Conservation (phyloP, 2,329 filamentous ascomycete species). For the Ceratocystis albifundus region DNA sequence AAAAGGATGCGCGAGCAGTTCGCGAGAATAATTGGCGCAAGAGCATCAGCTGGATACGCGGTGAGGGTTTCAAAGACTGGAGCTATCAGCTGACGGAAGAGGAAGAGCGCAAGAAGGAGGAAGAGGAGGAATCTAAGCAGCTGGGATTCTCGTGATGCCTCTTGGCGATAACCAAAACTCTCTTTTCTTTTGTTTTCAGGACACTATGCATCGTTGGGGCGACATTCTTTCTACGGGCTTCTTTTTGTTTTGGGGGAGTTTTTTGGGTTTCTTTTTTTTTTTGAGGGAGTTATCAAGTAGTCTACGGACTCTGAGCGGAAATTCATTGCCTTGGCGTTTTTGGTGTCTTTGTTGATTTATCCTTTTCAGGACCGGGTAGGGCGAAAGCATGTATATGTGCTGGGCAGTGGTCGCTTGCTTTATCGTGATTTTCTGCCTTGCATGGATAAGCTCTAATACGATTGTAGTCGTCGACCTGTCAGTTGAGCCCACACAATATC, state of each 20-base stretch:
- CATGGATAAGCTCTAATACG: not conserved
- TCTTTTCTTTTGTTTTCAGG: not conserved
- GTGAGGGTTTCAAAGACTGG: conserved; percentile 65
- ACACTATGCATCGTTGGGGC: not conserved
- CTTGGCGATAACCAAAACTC: not conserved
- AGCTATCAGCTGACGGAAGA: conserved; percentile 42
- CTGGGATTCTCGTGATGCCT: conserved; percentile 25
- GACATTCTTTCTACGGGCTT: not conserved
- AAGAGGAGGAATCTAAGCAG: conserved; percentile 26
- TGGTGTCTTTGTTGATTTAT: not conserved
- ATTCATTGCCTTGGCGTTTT: conserved; percentile 6
- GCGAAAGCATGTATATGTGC: not conserved
- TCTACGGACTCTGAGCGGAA: not conserved
- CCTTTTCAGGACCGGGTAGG: not conserved
- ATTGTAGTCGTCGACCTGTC: not conserved
- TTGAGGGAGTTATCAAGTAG: not conserved
- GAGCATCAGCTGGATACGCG: conserved; percentile 59
- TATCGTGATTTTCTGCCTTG: not conserved
- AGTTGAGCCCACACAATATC: not conserved
- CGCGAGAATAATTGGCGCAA: conserved; percentile 58
- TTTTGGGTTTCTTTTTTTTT: not conserved
- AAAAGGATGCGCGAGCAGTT: conserved; percentile 56
- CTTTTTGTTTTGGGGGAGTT: not conserved
- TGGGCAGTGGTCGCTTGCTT: not conserved
- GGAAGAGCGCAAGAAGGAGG: conserved; percentile 31